Evolutionary conservation across 345 rosid species (phyloP), one percentile per base, ranked within the genome.

Genomic region (Salix exigua): DNA sequence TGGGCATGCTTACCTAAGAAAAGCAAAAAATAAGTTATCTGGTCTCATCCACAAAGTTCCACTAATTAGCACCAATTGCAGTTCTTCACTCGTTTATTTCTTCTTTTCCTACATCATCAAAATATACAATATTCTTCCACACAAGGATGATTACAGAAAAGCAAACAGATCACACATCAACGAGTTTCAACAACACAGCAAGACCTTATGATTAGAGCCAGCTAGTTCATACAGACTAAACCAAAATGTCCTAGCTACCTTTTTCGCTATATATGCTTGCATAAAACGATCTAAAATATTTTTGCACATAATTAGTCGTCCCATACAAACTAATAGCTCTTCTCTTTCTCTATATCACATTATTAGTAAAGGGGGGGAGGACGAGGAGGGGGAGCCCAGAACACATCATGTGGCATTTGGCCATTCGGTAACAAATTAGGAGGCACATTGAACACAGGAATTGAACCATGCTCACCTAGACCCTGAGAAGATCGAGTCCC

Each of bases 301-400:
- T 68, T 74, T 71, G 33, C 60, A 81, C 75, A 75, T 71, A 12
- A 70, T 75, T 53, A 53, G 77, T 80, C 74, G 63, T 74, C 79
- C 73, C 68, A 79, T 21, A 26, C 74, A 58, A 74, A 28, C 62
- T 42, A 77, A 71, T 53, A 42, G 28, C 40, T 2, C 61, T 80
- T 26, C 48, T 19, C 23, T 8, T 61, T 12, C 63, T 17, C 40
- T 64, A 38, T 70, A 60, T 48, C 26, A 9, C 62, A n/a, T 55
- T n/a, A 23, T 73, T 81, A 87, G 70, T 81, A 88, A 3, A 88
- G 83, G 8, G 92, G 87, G 61, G 92, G 92, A 31, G 89, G 94
- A 25, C 90, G 91, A 40, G 90, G 84, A 37, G 88, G 92, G 75
- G 89, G 85, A 66, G 81, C 91, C 98, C 98, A 92, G 75, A 86